These are phyloP conservation scores for Cercophora samala DNA, from an alignment of 495 filamentous ascomycete genomes.

Conservation along the genomic window DNA sequence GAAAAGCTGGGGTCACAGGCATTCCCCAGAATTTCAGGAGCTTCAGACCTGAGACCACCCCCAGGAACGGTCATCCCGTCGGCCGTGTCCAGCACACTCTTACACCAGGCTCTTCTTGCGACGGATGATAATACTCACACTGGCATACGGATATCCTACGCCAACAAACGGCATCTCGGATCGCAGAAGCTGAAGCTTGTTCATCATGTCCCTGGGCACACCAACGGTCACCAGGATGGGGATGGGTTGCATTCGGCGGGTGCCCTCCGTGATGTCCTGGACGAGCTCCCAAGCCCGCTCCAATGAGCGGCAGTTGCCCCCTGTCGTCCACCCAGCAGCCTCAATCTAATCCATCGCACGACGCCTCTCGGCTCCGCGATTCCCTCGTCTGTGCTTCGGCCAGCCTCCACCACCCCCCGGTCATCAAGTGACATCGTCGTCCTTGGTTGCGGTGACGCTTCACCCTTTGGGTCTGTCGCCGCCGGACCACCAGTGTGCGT, in stretches of 20 bases:
- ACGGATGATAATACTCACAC: no score
- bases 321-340: constrained; percentile 25
- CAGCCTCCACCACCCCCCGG: constrained; percentile 14
- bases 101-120: background rate
- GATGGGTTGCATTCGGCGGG: constrained; percentile 30
- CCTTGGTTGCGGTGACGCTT: constrained; percentile 18
- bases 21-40: background rate
- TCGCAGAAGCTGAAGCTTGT: background rate
- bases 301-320: constrained; percentile 33
- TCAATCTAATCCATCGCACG: constrained; percentile 24
- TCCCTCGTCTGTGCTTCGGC: constrained; percentile 19
- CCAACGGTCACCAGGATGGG: constrained; percentile 13
- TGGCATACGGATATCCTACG: no score
- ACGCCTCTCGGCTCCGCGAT: constrained; percentile 26
- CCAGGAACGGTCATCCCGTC: no score
- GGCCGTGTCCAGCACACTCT: no score
- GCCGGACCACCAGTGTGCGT: constrained; percentile 2
- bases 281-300: constrained; percentile 15
- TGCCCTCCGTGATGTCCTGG: constrained; percentile 28
- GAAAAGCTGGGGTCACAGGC: background rate
- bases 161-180: background rate
- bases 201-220: background rate
- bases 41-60: no score
- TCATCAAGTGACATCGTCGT: constrained; percentile 27
- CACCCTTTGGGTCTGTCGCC: constrained; percentile 26